Evolutionary conservation across 2,329 filamentous ascomycete genomes (phyloP).

Genomic region (Colletotrichum noveboracense): DNA sequence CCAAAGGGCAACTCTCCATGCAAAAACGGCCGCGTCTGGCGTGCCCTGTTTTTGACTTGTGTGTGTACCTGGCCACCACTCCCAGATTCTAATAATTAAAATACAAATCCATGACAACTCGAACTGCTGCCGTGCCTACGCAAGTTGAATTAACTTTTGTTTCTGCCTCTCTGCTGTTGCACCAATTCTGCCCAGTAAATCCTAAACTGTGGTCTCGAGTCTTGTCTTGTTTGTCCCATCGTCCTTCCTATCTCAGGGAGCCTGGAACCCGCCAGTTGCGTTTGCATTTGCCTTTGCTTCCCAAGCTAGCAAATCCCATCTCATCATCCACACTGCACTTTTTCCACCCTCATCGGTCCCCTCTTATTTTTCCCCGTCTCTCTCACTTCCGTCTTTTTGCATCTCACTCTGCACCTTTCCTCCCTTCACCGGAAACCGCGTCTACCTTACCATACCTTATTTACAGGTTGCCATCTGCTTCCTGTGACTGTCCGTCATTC

Average conservation of each 20-base stretch:
- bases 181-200: not conserved
- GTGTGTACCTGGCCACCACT: not conserved
- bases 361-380: not conserved
- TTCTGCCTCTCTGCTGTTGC: not conserved
- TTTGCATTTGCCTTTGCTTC: not conserved
- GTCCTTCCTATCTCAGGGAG: not conserved
- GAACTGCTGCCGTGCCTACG: not conserved
- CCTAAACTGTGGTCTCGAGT: not conserved
- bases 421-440: not conserved
- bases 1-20: not conserved
- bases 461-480: not conserved
- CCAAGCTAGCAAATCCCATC: not conserved
- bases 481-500: not conserved
- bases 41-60: not conserved
- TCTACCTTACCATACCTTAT: not conserved
- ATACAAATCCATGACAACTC: conserved; percentile 8
- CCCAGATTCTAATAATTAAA: not conserved
- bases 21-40: not conserved
- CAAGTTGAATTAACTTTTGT: not conserved
- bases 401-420: not conserved
- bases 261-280: not conserved
- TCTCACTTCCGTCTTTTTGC: not conserved
- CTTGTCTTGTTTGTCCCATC: not conserved
- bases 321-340: not conserved
- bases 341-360: not conserved